These are phyloP conservation scores for Trichosanthes truncata DNA, from an alignment of 306 rosid species.

Conservation along the genomic window DNA sequence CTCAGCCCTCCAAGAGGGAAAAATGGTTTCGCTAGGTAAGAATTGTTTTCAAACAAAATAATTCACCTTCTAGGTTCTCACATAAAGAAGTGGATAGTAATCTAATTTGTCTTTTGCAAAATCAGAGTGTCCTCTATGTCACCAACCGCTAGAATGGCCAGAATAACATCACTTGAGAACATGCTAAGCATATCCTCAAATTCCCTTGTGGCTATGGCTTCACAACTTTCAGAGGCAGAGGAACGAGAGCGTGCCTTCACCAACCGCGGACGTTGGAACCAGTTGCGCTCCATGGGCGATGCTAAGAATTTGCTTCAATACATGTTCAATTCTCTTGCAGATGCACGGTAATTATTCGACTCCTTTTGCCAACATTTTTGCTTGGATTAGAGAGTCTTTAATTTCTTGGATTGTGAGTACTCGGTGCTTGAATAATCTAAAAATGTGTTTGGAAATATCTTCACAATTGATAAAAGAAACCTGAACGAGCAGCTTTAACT, in stretches of 20 bases:
- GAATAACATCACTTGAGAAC: slow-evolving; percentile 88
- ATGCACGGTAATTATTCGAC: slow-evolving; percentile 52
- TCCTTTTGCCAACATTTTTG: background rate
- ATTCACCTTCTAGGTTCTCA: slow-evolving; percentile 5
- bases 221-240: slow-evolving; percentile 99
- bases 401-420: background rate
- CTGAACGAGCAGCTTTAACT: background rate
- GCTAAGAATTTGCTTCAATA: slow-evolving; percentile 93
- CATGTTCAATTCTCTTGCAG: slow-evolving; percentile 89
- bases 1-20: slow-evolving; percentile 93
- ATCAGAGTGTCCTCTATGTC: slow-evolving; percentile 90
- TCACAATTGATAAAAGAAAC: background rate
- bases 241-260: slow-evolving; percentile 94
- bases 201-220: slow-evolving; percentile 98
- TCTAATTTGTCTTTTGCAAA: slow-evolving; percentile 17
- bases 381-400: background rate
- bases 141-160: slow-evolving; percentile 92
- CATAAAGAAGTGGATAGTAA: slow-evolving; percentile 12
- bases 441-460: background rate
- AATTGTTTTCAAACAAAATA: slow-evolving; percentile 5
- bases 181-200: slow-evolving; percentile 92
- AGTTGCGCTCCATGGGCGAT: slow-evolving; percentile 96
- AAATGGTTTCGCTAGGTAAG: slow-evolving; percentile 81
- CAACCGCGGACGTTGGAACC: slow-evolving; percentile 97
- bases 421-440: background rate